A percentile compares a stretch with the other conserved stretches of the same genome.
Conservation (phyloP, 2,329 filamentous ascomycete species). For the Macrophomina tecta region DNA sequence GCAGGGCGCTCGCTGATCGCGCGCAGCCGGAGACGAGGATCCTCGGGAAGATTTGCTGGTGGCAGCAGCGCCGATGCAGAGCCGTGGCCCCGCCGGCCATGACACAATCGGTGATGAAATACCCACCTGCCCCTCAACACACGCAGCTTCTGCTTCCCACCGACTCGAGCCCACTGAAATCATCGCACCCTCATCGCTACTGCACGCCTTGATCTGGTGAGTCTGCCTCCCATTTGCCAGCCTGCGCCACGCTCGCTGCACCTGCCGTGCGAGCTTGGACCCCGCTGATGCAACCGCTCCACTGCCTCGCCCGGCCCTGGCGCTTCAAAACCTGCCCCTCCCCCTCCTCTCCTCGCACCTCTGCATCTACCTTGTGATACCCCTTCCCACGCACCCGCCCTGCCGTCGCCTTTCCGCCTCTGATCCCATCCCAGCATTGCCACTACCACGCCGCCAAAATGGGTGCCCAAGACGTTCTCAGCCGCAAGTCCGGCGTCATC, state of each 20-base stretch:
- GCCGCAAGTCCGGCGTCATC: slow-evolving; percentile 68
- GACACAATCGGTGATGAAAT: slow-evolving; percentile 28
- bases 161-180: slow-evolving; percentile 25
- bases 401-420: background rate
- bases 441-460: slow-evolving; percentile 39
- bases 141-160: slow-evolving; percentile 25
- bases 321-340: slow-evolving; percentile 27
- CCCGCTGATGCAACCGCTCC: slow-evolving; percentile 27
- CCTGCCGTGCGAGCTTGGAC: background rate
- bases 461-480: slow-evolving; percentile 61
- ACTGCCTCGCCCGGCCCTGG: slow-evolving; percentile 4
- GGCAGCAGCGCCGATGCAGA: slow-evolving; percentile 24
- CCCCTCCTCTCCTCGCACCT: slow-evolving; percentile 26
- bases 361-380: slow-evolving; percentile 26
- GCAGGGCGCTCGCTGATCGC: background rate
- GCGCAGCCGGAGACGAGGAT: slow-evolving; percentile 14
- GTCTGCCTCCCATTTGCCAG: slow-evolving; percentile 14
- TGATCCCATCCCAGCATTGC: background rate
- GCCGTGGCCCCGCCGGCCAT: slow-evolving; percentile 27
- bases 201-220: slow-evolving; percentile 27
- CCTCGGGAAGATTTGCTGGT: slow-evolving; percentile 21
- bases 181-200: slow-evolving; percentile 21
- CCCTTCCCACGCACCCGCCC: slow-evolving; percentile 21
- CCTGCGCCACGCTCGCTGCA: slow-evolving; percentile 7
- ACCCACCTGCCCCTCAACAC: slow-evolving; percentile 26